Evolutionary conservation across 2,329 filamentous ascomycete species (phyloP), one percentile per base, ranked within the genome.

Genomic region (Aureobasidium sp.): DNA sequence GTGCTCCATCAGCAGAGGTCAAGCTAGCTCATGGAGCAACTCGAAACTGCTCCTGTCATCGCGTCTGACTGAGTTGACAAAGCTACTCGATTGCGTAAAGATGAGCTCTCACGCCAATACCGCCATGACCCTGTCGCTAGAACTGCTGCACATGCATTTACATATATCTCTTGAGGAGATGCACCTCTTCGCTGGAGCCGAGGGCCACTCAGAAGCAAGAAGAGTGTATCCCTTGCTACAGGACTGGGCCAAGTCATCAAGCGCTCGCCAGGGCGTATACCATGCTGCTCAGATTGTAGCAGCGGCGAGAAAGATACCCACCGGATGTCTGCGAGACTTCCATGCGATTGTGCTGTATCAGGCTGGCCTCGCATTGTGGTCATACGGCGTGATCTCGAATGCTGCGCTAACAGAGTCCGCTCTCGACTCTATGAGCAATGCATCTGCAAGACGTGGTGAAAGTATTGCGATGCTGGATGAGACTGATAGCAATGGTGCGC

Each of bases 341-440:
- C 82, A 84, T 64, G 85, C 86, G 0, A 82, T 90, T 7, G 84
- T 82, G 0, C 80, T 89, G 0, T 88, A 89, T 68, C 86, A 90
- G 69, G 86, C 85, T 5, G 80, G 82, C 13, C 75, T 91, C 5
- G 82, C 84, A 0, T 75, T 90, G 44, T 91, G 88, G 88, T 82
- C 82, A 0, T 89, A 87, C 66, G 85, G 86, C 0, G 81, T 89
- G 51, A 71, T 78, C 57, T 74, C 72, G 14, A 73, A 73, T 34
- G 65, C 68, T 1, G 78, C 68, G 61, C 60, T 64, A 27, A 53
- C 70, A 1, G 58, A 50, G 39, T 64, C 59, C 5, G 67, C 66
- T 21, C 50, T 54, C 36, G 50, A 54, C 16, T 34, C 37, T 3
- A 32, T 54, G 8, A 25, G 50, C 25, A 53, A 32, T 3, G 25